Evolutionary conservation across 331 rosid species (phyloP).

Genomic region (Stylosanthes scabra): DNA sequence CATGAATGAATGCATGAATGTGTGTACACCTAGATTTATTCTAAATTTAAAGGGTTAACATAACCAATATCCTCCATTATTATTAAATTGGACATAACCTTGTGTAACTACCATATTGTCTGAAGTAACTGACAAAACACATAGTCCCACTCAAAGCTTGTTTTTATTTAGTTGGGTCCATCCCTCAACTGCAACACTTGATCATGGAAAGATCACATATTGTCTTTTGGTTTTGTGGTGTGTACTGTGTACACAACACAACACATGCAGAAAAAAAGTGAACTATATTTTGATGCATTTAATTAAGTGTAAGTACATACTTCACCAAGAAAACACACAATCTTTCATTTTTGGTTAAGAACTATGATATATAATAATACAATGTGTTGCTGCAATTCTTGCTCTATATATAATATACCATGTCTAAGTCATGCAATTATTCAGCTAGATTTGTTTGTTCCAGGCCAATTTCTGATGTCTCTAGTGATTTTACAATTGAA

Average conservation of each 20-base stretch:
- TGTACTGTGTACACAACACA: slow-evolving; percentile 32
- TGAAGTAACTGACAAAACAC: slow-evolving; percentile 30
- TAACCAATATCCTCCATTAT: slow-evolving; percentile 26
- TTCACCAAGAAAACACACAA: slow-evolving; percentile 34
- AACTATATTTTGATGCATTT: slow-evolving; percentile 29
- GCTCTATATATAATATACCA: slow-evolving; percentile 14
- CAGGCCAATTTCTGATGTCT: slow-evolving; percentile 99
- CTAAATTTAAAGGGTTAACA: no score
- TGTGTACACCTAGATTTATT: no score
- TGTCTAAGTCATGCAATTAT: slow-evolving; percentile 44
- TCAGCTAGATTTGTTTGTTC: slow-evolving; percentile 43
- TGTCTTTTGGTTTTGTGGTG: slow-evolving; percentile 51
- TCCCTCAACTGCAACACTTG: slow-evolving; percentile 40
- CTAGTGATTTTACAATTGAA: slow-evolving; percentile 89
- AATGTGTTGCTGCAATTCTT: slow-evolving; percentile 47
- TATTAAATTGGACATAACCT: slow-evolving; percentile 27
- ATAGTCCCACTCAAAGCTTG: slow-evolving; percentile 47
- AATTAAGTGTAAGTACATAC: slow-evolving; percentile 37
- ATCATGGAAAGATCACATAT: slow-evolving; percentile 44
- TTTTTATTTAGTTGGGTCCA: slow-evolving; percentile 57
- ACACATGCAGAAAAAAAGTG: neutral
- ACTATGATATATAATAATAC: neutral
- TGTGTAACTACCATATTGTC: slow-evolving; percentile 38
- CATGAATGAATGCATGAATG: no score
- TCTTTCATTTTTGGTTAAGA: slow-evolving; percentile 35